phyloP scores from a whole-genome alignment of 2,329 filamentous ascomycete species.

The Zymoseptoria brevis region DNA sequence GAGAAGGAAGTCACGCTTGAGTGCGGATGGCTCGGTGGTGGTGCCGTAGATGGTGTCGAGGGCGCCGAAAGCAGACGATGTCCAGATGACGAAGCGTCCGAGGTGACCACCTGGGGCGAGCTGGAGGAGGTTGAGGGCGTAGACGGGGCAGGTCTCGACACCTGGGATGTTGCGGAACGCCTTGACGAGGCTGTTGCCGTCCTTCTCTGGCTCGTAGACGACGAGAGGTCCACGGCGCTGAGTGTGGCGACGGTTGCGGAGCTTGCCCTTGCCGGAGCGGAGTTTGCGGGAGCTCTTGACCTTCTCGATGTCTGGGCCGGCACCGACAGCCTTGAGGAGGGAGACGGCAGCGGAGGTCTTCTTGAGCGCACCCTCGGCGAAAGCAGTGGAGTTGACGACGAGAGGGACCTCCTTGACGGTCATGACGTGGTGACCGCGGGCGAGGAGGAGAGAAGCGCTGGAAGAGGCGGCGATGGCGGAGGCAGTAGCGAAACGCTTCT shows the following conservation, averaged over 20 bases:
- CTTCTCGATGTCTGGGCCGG: constrained; percentile 85
- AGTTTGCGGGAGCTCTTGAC: constrained; percentile 95
- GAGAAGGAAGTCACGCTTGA: constrained; percentile 99
- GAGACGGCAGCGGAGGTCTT: constrained; percentile 83
- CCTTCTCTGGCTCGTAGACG: constrained; percentile 91
- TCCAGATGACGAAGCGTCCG: constrained; percentile 98
- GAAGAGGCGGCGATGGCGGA: constrained; percentile 96
- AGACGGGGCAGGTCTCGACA: constrained; percentile 93
- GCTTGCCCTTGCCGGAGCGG: constrained; percentile 97
- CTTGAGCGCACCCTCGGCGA: constrained; percentile 68
- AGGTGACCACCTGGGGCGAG: constrained; percentile 98
- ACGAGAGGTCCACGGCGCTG: constrained; percentile 97
- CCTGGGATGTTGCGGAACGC: constrained; percentile 99
- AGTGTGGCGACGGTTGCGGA: constrained; percentile 90
- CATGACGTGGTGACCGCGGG: constrained; percentile 92
- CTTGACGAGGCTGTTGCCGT: constrained; percentile 86
- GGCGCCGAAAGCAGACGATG: constrained; percentile 90
- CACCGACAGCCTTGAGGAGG: constrained; percentile 86
- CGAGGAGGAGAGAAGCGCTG: constrained; percentile 86
- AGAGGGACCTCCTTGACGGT: constrained; percentile 93
- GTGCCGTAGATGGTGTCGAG: constrained; percentile 96
- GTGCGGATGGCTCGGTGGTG: constrained; percentile 76
- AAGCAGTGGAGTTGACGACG: constrained; percentile 84
- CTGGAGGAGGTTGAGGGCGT: constrained; percentile 95
- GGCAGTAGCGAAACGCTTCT: constrained; percentile 98